These are phyloP conservation scores for Rhodomyrtus psidioides DNA, from an alignment of 441 rosid genomes.

Conservation along the genomic window DNA sequence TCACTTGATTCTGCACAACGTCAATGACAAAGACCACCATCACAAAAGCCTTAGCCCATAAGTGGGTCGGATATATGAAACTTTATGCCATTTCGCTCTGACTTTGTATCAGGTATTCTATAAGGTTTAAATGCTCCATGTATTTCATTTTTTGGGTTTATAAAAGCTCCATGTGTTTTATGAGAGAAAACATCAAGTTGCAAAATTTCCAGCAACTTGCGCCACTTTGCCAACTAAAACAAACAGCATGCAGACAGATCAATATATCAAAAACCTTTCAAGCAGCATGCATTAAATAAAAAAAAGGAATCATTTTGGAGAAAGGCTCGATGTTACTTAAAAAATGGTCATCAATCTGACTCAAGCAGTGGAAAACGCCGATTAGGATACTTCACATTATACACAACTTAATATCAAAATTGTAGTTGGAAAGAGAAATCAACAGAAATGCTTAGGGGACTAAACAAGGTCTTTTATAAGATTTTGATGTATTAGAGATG, in stretches of 20 bases:
- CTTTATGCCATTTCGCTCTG: not conserved
- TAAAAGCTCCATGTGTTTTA: not conserved
- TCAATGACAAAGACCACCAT: not conserved
- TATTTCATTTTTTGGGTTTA: no score
- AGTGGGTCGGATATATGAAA: not conserved
- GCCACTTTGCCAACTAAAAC: not conserved
- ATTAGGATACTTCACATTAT: not conserved
- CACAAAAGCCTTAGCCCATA: not conserved
- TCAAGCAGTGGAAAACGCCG: not conserved
- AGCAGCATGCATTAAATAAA: not conserved
- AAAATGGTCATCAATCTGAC: not conserved
- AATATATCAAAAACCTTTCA: not conserved
- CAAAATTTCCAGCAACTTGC: not conserved
- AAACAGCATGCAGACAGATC: not conserved
- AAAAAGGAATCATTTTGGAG: not conserved
- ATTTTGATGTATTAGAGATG: not conserved
- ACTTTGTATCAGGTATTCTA: not conserved
- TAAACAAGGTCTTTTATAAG: not conserved
- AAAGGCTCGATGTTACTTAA: not conserved
- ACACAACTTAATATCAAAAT: not conserved
- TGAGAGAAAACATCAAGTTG: not conserved
- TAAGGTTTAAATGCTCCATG: not conserved
- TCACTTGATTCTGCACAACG: not conserved
- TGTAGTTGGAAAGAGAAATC: not conserved
- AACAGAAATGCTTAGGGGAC: not conserved